A percentile compares a stretch with the other conserved stretches of the same genome.
Evolutionary conservation across 345 rosid genomes (phyloP).

Genomic region (Corymbia maculata): DNA sequence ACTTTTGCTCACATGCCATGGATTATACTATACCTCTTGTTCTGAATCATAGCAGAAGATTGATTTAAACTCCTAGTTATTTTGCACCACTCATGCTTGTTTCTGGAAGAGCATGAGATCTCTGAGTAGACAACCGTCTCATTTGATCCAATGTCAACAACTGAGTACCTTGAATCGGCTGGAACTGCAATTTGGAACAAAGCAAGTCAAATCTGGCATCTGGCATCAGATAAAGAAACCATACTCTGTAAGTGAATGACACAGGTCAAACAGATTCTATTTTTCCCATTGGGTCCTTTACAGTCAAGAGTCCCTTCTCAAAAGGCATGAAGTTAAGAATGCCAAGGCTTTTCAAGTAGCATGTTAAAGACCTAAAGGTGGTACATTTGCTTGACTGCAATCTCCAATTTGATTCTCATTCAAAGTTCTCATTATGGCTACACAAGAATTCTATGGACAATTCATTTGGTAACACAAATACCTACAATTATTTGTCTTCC

Average conservation of each 20-base stretch:
- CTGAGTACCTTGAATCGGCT: constrained; percentile 42
- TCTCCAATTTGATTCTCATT: background rate
- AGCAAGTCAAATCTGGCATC: background rate
- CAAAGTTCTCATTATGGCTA: background rate
- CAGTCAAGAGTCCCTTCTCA: background rate
- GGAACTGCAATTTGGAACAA: constrained; percentile 45
- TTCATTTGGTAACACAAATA: background rate
- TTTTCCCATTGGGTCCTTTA: background rate
- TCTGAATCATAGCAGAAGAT: constrained; percentile 53
- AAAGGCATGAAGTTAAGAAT: background rate
- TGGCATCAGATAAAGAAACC: background rate
- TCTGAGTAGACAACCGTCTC: constrained; percentile 55
- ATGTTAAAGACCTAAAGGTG: background rate
- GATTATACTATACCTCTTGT: constrained; percentile 37
- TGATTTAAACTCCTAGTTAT: constrained; percentile 46
- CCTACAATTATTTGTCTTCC: background rate
- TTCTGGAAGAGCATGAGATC: constrained; percentile 29
- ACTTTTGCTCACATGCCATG: background rate
- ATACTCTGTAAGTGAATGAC: background rate
- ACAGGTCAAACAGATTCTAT: background rate
- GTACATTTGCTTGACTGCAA: background rate
- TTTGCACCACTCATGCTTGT: constrained; percentile 75
- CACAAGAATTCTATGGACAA: background rate
- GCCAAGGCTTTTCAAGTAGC: background rate
- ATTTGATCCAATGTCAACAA: constrained; percentile 49